phyloP scores from a whole-genome alignment of 768 basidiomycete species.

The Wakefieldia striispora region DNA sequence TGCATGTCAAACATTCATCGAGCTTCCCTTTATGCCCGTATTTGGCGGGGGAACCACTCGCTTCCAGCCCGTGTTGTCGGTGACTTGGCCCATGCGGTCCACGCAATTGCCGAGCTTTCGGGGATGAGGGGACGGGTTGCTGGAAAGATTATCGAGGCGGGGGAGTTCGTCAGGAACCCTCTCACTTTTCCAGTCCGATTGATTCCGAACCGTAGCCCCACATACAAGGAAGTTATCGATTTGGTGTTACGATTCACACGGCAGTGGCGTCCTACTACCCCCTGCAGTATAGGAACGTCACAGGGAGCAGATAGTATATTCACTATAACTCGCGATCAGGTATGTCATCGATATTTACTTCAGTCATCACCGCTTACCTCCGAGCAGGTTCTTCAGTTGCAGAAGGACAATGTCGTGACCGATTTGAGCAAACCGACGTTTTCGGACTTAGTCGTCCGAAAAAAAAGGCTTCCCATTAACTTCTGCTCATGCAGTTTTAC shows the following conservation, averaged over 20 bases:
- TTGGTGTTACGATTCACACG: conserved; percentile 53
- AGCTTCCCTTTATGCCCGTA: conserved; percentile 72
- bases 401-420: conserved; percentile 54
- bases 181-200: conserved; percentile 36
- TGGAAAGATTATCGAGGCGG: conserved; percentile 47
- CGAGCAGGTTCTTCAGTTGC: conserved; percentile 58
- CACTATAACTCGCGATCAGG: conserved; percentile 70
- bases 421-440: conserved; percentile 26
- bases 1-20: conserved; percentile 38
- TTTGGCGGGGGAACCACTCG: conserved; percentile 64
- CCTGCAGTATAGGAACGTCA: conserved; percentile 53
- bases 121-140: conserved; percentile 34
- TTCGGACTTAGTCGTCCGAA: conserved; percentile 37
- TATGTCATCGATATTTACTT: conserved; percentile 18
- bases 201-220: conserved; percentile 46
- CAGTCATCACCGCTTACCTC: not conserved
- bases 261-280: conserved; percentile 39
- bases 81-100: conserved; percentile 62
- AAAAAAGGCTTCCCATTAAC: conserved; percentile 28
- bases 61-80: conserved; percentile 75
- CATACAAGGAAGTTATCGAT: conserved; percentile 46
- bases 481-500: too few relatives aligned
- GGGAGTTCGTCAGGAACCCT: conserved; percentile 36
- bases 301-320: conserved; percentile 45
- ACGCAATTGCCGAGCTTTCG: conserved; percentile 48